Conservation (phyloP, 495 filamentous ascomycete species). For the Cryomyces minteri region DNA sequence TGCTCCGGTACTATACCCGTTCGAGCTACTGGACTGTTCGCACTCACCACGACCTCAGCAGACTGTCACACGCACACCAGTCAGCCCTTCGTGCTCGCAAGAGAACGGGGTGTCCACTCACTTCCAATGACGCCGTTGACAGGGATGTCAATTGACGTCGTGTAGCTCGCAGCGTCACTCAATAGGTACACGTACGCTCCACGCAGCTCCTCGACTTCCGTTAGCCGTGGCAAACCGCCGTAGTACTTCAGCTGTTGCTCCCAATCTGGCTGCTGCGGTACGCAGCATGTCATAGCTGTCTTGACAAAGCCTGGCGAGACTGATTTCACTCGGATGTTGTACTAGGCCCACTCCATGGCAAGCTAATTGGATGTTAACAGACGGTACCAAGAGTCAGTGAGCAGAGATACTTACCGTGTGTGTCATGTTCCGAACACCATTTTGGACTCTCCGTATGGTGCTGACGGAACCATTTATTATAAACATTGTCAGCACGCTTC, state of each 20-base stretch:
- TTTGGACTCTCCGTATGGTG: constrained; percentile 7
- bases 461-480: constrained; percentile 3
- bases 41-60: too few species aligned
- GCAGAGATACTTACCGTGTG: too few species aligned
- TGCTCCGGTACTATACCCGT: too few species aligned
- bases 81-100: too few species aligned
- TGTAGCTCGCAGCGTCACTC: constrained; percentile 8
- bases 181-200: constrained; percentile 9
- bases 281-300: constrained; percentile 9
- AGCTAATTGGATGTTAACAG: too few species aligned
- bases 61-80: too few species aligned
- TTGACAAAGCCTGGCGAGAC: constrained; percentile 7
- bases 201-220: constrained; percentile 7
- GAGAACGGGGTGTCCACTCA: too few species aligned
- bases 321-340: constrained; percentile 7
- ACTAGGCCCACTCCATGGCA: constrained; percentile 9
- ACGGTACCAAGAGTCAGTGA: too few species aligned
- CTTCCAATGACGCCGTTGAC: constrained; percentile 10
- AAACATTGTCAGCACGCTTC: too few species aligned
- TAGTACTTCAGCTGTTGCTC: constrained; percentile 12
- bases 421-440: constrained; percentile 6
- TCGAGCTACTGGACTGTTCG: too few species aligned
- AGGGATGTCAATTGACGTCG: constrained; percentile 9
- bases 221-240: constrained; percentile 6
- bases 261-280: constrained; percentile 9